Evolutionary conservation across 768 basidiomycete genomes (phyloP), one percentile per base, ranked within the genome.

Genomic region (Cystoderma amianthinum): DNA sequence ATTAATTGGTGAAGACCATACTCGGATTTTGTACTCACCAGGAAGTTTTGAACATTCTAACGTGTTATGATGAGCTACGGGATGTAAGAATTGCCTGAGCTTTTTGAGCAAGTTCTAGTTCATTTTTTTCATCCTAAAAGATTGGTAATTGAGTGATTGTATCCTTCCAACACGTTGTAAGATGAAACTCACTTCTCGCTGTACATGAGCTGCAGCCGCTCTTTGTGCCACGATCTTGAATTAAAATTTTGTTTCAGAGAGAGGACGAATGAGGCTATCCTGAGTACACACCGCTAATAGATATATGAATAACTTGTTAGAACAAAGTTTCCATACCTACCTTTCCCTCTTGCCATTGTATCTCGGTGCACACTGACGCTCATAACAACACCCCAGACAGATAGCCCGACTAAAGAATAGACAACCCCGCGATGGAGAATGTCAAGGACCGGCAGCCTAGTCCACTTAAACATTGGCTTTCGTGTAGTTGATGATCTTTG

Each of bases 381-480:
- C 53, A 74, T 67, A 18, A 60, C 69, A n/a, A 78, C 55, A 3
- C 74, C 76, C 59, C 70, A 78, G 2, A 67, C 67, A 21, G 72
- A 67, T 6, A 80, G 51, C 1, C 70, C 76, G 3, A 71, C 67
- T 5, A 79, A 64, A 13, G 74, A 67, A 46, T 69, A 70, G 13
- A 78, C 71, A n/a, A 78, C 56, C 3, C 69, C 69, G 51, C 78
- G 62, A 39, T 83, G 80, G 1, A 76, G 49, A 36, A 71, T 57
- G 52, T 79, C 76, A 41, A 67, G 45, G 12, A 74, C 34, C 10
- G 67, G 51, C 9, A 67, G 50, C 43, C 23, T 49, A 2, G 38
- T 10, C 36, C 41, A 33, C 32, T 30, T 5, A 12, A n/a, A 7
- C 25, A 28, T 28, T 17, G 34, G 34, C 7, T n/a, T 36, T 17